phyloP scores from a whole-genome alignment of 2,329 filamentous ascomycete species.

The Diaporthe ilicicola region DNA sequence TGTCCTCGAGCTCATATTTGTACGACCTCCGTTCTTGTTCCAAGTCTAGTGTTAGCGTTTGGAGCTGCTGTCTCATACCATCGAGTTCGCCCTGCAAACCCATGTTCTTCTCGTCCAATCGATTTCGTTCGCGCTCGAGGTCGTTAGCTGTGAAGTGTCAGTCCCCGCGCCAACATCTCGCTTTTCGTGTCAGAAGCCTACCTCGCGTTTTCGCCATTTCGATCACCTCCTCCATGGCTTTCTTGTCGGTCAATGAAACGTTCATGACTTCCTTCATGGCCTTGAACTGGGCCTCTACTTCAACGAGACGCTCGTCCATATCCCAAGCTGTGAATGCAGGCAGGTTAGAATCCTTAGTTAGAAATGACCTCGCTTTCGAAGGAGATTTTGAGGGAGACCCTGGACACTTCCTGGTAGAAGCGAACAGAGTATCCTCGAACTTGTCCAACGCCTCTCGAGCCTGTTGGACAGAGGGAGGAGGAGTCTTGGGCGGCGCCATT shows the following conservation, averaged over 20 bases:
- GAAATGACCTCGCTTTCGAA: constrained; percentile 52
- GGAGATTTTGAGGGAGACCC: constrained; percentile 51
- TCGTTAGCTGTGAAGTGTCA: constrained; percentile 51
- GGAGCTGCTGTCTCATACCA: constrained; percentile 55
- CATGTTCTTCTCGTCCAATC: constrained; percentile 56
- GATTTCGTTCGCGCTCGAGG: constrained; percentile 57
- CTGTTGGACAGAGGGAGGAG: constrained; percentile 21
- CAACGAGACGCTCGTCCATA: constrained; percentile 77
- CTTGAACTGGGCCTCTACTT: constrained; percentile 79
- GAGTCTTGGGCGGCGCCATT: constrained; percentile 43
- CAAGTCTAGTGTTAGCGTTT: constrained; percentile 49
- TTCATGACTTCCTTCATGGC: constrained; percentile 78
- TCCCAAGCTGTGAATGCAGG: constrained; percentile 76
- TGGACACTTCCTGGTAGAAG: constrained; percentile 44
- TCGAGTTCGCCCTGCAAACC: constrained; percentile 71
- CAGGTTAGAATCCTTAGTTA: constrained; percentile 79
- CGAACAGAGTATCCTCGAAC: constrained; percentile 40
- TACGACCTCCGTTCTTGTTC: constrained; percentile 55
- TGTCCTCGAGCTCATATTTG: constrained; percentile 63
- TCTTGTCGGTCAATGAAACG: constrained; percentile 72
- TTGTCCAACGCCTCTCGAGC: constrained; percentile 35
- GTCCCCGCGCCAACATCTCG: constrained; percentile 3
- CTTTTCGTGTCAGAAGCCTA: constrained; percentile 52
- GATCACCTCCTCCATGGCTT: constrained; percentile 76
- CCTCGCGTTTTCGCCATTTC: constrained; percentile 78